Base-by-base conservation (phyloP, 768 basidiomycete species). In the Mycena kentingensis region DNA sequence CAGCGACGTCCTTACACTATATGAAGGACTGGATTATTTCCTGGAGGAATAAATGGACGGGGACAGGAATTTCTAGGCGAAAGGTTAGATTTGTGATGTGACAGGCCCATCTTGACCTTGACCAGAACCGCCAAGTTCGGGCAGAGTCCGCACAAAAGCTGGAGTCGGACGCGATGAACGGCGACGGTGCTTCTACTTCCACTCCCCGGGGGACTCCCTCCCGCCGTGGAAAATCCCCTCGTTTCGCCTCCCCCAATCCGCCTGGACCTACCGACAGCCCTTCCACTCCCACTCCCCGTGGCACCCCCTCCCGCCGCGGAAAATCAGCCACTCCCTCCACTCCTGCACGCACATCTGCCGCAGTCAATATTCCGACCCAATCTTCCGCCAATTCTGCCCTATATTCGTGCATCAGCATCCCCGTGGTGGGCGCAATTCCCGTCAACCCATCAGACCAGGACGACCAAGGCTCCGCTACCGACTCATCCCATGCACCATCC, bases 401-500 rank as follows among this genome's bases (percentile, higher is more conserved):
- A 68, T 60, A 82, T 76, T 79, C 89, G 47, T 90, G 84, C 62
- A 81, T 91, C 56, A 78, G 82, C 67, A 92, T 93, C 63, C 80
- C 80, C 32, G 89, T 91, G 49, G 79, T 91, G 67, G 90, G 90
- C 57, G 80, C 87, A 24, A 61, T 80, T 53, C 81, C 88, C 50
- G 82, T 88, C 70, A 77, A 82, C 51, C 62, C 74, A 26, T 67
- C 64, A 51, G 59, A 61, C 44, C 70, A 67, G 54, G 62, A 74
- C 52, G 71, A 75, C 56, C 68, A 66, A 48, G 61, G 74, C 57
- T 49, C 75, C 56, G 61, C 74, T 42, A 60, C 67, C 52, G 79
- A 82, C 60, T 70, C 78, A 34, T 81, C 78, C 70, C 81, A 90
- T 52, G 88, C 90, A 31, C 90, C 90, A 46, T 86, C 91, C 68